Evolutionary conservation across 768 basidiomycete species (phyloP), one percentile per base, ranked within the genome.

Genomic region (Tylopilus balloui): DNA sequence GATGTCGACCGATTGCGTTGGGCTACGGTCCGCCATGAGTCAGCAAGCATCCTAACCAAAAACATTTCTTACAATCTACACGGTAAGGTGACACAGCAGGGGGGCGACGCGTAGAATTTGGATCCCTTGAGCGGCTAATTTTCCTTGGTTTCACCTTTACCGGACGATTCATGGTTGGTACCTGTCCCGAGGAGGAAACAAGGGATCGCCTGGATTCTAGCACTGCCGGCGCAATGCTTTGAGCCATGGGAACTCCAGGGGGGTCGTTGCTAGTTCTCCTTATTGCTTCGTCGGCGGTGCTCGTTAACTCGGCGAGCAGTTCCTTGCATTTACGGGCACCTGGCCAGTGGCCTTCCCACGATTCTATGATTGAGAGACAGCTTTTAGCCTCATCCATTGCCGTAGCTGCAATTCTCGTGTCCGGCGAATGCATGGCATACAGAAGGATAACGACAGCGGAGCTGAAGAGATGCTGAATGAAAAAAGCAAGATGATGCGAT

Each of bases 311-410:
- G 38, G 76, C 69, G 32, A 91, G 78, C 34, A 91, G 68, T 60
- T 90, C 88, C 66, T 83, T 90, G 74, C 90, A 90, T 67, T 92
- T 92, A 35, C 81, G 78, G 53, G 88, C 89, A 14, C 90, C 90
- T 19, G 90, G 90, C 91, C 91, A 92, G 48, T 79, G 76, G 2
- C 86, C 86, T 64, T 91, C 90, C 84, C 88, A 89, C 6, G 81
- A 80, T 61, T 84, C 84, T 47, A 92, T 71, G 21, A 88, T 84
- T 23, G 69, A 63, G 31, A 92, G 67, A 31, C 87, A 83, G 48
- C 80, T 82, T 66, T 77, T 82, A 8, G 85, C 89, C 71, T 92
- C 90, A 7, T 88, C 86, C 82, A 92, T 83, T 12, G 90, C 89
- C 12, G 81, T 75, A 24, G 73, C 64, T n/a, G 83, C 79, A 35